Evolutionary conservation across 2,329 filamentous ascomycete species (phyloP), one percentile per base, ranked within the genome.

Genomic region (Aspergillus sergii): DNA sequence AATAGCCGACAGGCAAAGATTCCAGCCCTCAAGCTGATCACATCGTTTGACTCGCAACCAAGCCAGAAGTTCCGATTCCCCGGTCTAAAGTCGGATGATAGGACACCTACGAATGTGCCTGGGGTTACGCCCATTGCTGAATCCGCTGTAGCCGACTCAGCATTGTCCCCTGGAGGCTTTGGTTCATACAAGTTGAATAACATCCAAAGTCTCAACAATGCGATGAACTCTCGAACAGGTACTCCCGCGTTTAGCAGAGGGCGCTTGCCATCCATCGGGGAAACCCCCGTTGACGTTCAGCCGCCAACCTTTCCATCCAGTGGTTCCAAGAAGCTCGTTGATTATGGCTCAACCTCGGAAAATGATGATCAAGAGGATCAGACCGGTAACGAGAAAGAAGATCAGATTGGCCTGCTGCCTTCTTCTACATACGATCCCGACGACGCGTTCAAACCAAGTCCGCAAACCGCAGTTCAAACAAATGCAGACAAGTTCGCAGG

Each of bases 61-160:
- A 77, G 72, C 45, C 71, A 76, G 5, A 89, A 89, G 65, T 87
- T 89, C 59, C 88, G 87, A 77, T 88, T 92, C 78, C 87, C 83
- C 21, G 82, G 84, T 4, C 70, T 84, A 32, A 82, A 79, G 46
- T 80, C 81, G 5, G 85, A 85, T 60, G 85, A 86, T 62, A 81
- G 81, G 41, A 97, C 93, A 0, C 93, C 93, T 0, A 90, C 93
- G 68, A 91, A 91, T 63, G 81, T 78, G 11, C 89, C 89, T 1
- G 92, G 91, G n/a, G 86, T 91, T 0, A 98, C 94, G 0, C 94
- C 94, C 0, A 97, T 97, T 71, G 90, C 91, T 1, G 90, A 93
- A 68, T 91, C 91, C 45, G 91, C 90, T 2, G 79, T 89, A 48
- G 76, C 73, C 14, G 83, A 87, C 58, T 87, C 85, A 36, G 85